These are phyloP conservation scores for Coix lacrymajobi DNA, from an alignment of 176 grass and related monocot species.

Conservation along the genomic window DNA sequence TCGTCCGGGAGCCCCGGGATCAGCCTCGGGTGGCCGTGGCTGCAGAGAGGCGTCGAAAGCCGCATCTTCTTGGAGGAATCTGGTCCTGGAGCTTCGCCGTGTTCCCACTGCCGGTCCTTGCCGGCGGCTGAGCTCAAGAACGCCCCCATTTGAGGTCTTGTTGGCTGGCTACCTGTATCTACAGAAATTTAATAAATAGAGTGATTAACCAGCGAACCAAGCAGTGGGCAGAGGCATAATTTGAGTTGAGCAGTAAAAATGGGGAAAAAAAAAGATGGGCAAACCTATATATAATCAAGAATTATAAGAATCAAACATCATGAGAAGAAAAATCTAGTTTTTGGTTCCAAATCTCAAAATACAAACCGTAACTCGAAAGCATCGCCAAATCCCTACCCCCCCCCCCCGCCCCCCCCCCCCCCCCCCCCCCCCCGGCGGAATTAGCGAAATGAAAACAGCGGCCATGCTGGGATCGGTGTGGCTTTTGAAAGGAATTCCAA, in stretches of 20 bases:
- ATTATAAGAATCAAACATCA: not conserved
- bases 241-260: not conserved
- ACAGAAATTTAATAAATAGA: not conserved
- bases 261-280: not conserved
- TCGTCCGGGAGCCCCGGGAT: constrained; percentile 66
- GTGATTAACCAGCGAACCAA: not conserved
- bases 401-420: too few species aligned
- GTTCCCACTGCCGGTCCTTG: constrained; percentile 27
- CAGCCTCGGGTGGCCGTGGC: constrained; percentile 24
- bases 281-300: not conserved
- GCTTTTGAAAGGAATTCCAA: too few species aligned
- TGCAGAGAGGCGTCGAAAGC: not conserved
- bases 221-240: not conserved
- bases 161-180: not conserved
- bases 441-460: not conserved
- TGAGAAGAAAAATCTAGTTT: not conserved
- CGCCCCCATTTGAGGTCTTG: constrained; percentile 42
- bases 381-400: not conserved
- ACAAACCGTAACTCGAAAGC: not conserved
- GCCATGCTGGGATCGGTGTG: too few species aligned
- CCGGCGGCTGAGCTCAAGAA: constrained; percentile 40
- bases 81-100: not conserved
- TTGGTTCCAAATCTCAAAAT: not conserved
- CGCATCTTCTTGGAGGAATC: constrained; percentile 55
- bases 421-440: too few species aligned